Evolutionary conservation across 306 rosid species (phyloP).

Genomic region (Quercus alba): DNA sequence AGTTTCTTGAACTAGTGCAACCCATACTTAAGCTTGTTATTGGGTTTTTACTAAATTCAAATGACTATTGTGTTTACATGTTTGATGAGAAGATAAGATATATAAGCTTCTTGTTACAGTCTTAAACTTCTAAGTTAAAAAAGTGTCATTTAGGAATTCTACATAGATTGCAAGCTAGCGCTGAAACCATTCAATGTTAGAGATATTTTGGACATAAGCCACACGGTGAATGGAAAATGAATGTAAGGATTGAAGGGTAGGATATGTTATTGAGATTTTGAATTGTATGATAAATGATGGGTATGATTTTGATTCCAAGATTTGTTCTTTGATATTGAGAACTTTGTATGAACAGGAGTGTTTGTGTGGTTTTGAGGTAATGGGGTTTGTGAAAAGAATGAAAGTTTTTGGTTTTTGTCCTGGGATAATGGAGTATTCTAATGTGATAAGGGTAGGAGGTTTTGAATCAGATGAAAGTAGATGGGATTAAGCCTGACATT

Average conservation of each 20-base stretch:
- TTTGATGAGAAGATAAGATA: too few relatives aligned
- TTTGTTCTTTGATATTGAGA: constrained; percentile 58
- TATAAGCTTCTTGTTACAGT: too few relatives aligned
- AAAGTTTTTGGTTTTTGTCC: constrained; percentile 62
- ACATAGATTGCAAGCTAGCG: too few relatives aligned
- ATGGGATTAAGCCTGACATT: constrained; percentile 64
- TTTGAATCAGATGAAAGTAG: constrained; percentile 52
- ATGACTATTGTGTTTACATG: too few relatives aligned
- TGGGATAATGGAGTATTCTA: constrained; percentile 50
- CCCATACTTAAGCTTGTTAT: too few relatives aligned
- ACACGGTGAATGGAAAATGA: too few relatives aligned
- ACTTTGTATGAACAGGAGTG: constrained; percentile 42
- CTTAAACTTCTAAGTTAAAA: too few relatives aligned
- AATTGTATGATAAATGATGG: constrained; percentile 56
- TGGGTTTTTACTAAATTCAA: too few relatives aligned
- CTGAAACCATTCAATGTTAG: too few relatives aligned
- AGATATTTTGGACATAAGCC: too few relatives aligned
- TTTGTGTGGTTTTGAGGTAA: constrained; percentile 35
- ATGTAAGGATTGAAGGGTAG: constrained; percentile 28
- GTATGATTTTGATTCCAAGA: constrained; percentile 44
- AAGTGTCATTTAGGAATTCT: too few relatives aligned
- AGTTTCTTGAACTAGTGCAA: too few relatives aligned
- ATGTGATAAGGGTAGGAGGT: constrained; percentile 45
- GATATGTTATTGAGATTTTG: constrained; percentile 57
- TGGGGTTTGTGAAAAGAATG: constrained; percentile 54